A percentile compares a stretch with the other conserved stretches of the same genome.
These are phyloP conservation scores for Corylus heterophylla DNA, from an alignment of 306 rosid species.

Conservation along the genomic window DNA sequence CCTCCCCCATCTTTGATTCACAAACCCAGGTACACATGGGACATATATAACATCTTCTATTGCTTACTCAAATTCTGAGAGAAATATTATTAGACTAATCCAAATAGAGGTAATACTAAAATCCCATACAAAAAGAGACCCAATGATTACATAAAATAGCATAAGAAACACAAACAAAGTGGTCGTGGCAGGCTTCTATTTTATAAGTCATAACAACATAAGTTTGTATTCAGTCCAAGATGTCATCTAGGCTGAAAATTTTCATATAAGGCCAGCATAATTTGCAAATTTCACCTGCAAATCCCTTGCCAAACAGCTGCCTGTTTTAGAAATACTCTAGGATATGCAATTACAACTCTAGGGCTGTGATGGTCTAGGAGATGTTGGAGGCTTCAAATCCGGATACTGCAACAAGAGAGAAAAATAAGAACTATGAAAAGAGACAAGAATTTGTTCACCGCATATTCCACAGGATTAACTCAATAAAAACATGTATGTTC, in stretches of 20 bases:
- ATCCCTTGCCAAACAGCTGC: slow-evolving; percentile 24
- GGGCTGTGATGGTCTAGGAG: slow-evolving; percentile 92
- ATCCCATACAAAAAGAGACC: slow-evolving; percentile 36
- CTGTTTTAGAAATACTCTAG: slow-evolving; percentile 23
- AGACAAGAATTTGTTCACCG: slow-evolving; percentile 3
- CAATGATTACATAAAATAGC: slow-evolving; percentile 31
- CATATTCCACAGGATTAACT: background rate
- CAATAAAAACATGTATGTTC: background rate
- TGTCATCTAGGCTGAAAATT: slow-evolving; percentile 20
- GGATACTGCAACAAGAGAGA: slow-evolving; percentile 71
- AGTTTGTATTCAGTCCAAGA: slow-evolving; percentile 26
- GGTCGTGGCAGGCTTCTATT: slow-evolving; percentile 20
- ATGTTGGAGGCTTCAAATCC: slow-evolving; percentile 95
- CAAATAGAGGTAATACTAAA: slow-evolving; percentile 30
- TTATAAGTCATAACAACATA: slow-evolving; percentile 22
- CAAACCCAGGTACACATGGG: slow-evolving; percentile 14
- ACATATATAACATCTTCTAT: slow-evolving; percentile 11
- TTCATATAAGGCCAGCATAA: slow-evolving; percentile 27
- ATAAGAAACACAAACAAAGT: slow-evolving; percentile 16
- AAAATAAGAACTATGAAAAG: background rate
- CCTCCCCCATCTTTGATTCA: background rate
- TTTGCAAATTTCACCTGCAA: slow-evolving; percentile 21
- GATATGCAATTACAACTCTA: slow-evolving; percentile 41
- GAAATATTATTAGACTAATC: slow-evolving; percentile 23
- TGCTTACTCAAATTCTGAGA: slow-evolving; percentile 34